Base-by-base conservation (phyloP, 441 rosid species). In the Eruca vesicaria region DNA sequence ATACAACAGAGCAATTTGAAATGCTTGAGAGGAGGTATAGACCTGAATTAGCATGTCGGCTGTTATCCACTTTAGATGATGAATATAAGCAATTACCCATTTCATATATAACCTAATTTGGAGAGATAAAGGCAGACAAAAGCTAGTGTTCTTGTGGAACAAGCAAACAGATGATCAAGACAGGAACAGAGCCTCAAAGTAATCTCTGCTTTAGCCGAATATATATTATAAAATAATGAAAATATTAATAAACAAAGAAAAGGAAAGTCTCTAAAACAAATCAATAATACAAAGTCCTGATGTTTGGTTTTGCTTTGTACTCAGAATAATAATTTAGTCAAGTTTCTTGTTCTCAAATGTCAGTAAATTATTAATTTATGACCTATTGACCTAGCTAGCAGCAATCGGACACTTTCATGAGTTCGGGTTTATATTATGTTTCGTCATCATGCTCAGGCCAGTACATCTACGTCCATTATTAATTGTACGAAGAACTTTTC, bases 1-100 rank as follows among this genome's bases (percentile, higher is more conserved):
- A n/a, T 5, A 12, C 5, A 52, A 48, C 53, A 69, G 66, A 66
- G 19, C 35, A 32, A 45, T 23, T 31, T 2, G 1, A 41, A 60
- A 78, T 20, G 55, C 55, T 48, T 48, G 5, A 15, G 21, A 7
- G 9, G 18, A 67, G 18, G 0, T 50, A 60, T 3, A 19, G 69
- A 78, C 81, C 81, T 14, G 78, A 73, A 68, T 41, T 78, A 16
- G 20, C 55, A 48, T 48, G 72, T 29, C 50, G 72, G 61, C 64
- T 73, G 48, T 6, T 73, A 57, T 79, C 82, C 36, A 74, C 69
- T 74, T 79, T 79, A 63, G 79, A 75, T 74, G 82, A 79, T 18
- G 76, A 79, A 59, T 0, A 69, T 15, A 79, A 79, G 65, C 82
- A 79, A 66, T 79, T 79, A 57, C 79, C 82, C 82, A 79, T 79